Evolutionary conservation across 495 filamentous ascomycete genomes (phyloP).

Genomic region (Hyaloscypha bicolor): DNA sequence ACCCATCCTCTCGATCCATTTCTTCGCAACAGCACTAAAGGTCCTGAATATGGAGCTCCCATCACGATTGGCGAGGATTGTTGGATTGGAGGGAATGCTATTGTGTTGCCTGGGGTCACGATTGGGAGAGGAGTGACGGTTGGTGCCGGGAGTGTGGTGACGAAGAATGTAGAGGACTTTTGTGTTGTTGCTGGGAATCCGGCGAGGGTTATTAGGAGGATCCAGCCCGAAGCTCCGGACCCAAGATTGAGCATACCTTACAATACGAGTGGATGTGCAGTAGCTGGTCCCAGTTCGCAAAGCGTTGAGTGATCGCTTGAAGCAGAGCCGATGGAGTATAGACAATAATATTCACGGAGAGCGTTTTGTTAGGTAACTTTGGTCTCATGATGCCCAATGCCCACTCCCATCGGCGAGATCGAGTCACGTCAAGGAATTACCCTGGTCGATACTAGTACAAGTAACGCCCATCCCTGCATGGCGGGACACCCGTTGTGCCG

Average conservation of each 20-base stretch:
- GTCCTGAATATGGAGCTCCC: constrained; percentile 74
- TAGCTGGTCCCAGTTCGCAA: too few species aligned
- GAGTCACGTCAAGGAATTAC: too few species aligned
- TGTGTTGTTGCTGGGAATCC: constrained; percentile 70
- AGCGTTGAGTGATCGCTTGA: too few species aligned
- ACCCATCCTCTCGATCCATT: constrained; percentile 78
- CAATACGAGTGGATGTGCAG: too few species aligned
- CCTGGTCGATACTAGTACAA: too few species aligned
- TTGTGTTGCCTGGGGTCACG: constrained; percentile 77
- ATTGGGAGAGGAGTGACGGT: constrained; percentile 74
- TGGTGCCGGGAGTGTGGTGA: constrained; percentile 86
- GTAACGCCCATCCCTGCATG: too few species aligned
- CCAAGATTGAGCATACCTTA: constrained; percentile 2
- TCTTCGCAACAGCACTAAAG: constrained; percentile 70
- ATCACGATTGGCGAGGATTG: constrained; percentile 85
- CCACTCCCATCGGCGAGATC: too few species aligned
- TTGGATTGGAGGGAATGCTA: constrained; percentile 83
- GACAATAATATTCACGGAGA: too few species aligned
- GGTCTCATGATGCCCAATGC: too few species aligned
- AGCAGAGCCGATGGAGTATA: too few species aligned
- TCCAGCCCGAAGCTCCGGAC: constrained; percentile 42
- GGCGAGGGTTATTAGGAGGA: constrained; percentile 59
- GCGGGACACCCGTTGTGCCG: too few species aligned
- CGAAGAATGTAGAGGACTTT: constrained; percentile 71
- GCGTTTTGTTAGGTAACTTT: too few species aligned